Evolutionary conservation across 176 grass and related monocot genomes (phyloP), one percentile per base, ranked within the genome.

Genomic region (Thalia dealbata): DNA sequence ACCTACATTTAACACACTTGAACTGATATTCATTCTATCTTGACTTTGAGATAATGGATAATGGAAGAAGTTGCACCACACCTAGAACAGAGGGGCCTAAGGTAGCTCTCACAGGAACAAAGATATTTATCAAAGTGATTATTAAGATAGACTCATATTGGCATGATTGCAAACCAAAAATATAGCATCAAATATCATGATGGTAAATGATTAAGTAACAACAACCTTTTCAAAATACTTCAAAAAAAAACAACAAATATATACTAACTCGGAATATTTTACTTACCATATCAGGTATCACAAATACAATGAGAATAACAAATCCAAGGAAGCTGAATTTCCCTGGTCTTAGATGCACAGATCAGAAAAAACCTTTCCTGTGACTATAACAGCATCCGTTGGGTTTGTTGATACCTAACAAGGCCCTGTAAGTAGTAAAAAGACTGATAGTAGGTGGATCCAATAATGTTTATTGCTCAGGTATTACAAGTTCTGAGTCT

Each of bases 401-500:
- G 23, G 23, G 26, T 5, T 5, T 24, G 1, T 27, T 12, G 9
- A n/a, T 24, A 61, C 21, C 21, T 61, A 22, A 61, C 22, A 28
- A 30, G 22, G 12, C 27, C 25, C 29, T 22, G 6, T 14, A 68
- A 43, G 65, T 68, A 42, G 60, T 27, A 26, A 26, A 23, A 62
- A 26, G 52, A 55, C 52, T 18, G 21, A 21, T 55, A 62, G 61
- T 14, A 26, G 13, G 7, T 30, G 35, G 9, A 21, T 68, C 65
- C 65, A 68, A 43, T 22, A 44, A 13, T 13, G 18, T 41, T 44
- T 68, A 68, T 35, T 45, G 65, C 35, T 88, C 80, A 21, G 70
- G 32, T 51, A 77, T 12, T 74, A 86, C n/a, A 86, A 30, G 71
- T 68, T 70, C 35, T 69, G 84, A 38, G 35, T 84, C 61, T 28